These are phyloP conservation scores for Aphanomyces invadans DNA, from an alignment of 352 stramenopile species.

Conservation along the genomic window DNA sequence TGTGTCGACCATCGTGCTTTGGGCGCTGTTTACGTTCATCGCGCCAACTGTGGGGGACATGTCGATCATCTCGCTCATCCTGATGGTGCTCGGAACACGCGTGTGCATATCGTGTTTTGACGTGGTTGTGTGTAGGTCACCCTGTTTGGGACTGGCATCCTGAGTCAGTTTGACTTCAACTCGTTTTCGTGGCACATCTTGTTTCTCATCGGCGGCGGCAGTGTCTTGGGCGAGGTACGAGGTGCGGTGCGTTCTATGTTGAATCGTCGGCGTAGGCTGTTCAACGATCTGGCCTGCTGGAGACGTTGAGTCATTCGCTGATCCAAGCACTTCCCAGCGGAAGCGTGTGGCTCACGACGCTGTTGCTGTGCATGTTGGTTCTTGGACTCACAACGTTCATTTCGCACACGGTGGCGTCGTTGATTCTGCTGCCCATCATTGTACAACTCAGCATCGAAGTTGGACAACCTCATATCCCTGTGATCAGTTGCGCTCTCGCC, in stretches of 20 bases:
- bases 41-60: conserved; percentile 85
- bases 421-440: conserved; percentile 90
- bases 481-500: conserved; percentile 73
- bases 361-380: conserved; percentile 81
- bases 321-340: conserved; percentile 71
- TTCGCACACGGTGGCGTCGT: conserved; percentile 87
- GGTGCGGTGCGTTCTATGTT: too few relatives aligned
- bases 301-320: conserved; percentile 75
- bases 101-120: too few relatives aligned
- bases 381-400: conserved; percentile 89
- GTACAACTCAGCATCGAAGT: conserved; percentile 84
- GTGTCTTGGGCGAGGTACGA: conserved; percentile 84
- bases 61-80: conserved; percentile 86
- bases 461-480: conserved; percentile 75
- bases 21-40: conserved; percentile 82
- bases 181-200: conserved; percentile 92
- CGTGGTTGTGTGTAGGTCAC: conserved; percentile 55
- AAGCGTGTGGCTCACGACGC: conserved; percentile 77
- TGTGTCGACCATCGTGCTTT: conserved; percentile 85
- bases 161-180: conserved; percentile 91
- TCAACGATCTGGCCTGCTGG: conserved; percentile 69
- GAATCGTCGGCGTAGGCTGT: conserved; percentile 40
- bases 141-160: conserved; percentile 83
- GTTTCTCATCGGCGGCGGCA: conserved; percentile 87
- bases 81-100: too few relatives aligned